Conservation (phyloP, 495 filamentous ascomycete genomes). For the Daldinia decipiens region DNA sequence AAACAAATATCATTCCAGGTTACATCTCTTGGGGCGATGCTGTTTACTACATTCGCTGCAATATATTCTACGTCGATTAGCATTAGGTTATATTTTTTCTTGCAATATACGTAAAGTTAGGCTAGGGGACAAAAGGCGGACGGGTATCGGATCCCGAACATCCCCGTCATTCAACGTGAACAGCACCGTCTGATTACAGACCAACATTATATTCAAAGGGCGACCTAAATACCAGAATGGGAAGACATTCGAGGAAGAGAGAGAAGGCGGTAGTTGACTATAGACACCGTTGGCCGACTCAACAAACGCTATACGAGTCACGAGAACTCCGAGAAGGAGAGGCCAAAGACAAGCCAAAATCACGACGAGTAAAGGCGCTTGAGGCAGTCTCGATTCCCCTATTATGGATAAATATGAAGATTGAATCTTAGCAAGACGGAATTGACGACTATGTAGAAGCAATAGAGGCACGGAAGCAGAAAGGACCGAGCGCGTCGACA, state of each 20-base stretch:
- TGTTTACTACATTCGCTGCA: too few relatives aligned
- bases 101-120: too few relatives aligned
- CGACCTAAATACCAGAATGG: slow-evolving; percentile 5
- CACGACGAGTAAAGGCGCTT: slow-evolving; percentile 34
- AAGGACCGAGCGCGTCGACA: slow-evolving; percentile 17
- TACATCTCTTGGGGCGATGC: too few relatives aligned
- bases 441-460: slow-evolving; percentile 32
- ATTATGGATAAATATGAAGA: slow-evolving; percentile 37
- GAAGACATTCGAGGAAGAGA: slow-evolving; percentile 21
- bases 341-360: slow-evolving; percentile 12
- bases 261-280: slow-evolving; percentile 40
- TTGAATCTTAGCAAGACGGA: slow-evolving; percentile 40
- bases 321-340: slow-evolving; percentile 6
- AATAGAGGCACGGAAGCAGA: slow-evolving; percentile 31
- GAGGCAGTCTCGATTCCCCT: slow-evolving; percentile 32
- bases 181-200: background rate
- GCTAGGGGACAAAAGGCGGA: background rate
- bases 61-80: too few relatives aligned
- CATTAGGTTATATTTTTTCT: too few relatives aligned
- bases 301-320: slow-evolving; percentile 44
- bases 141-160: too few relatives aligned
- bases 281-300: slow-evolving; percentile 46
- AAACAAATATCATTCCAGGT: too few relatives aligned
- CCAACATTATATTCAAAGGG: background rate
- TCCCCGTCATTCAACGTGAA: too few relatives aligned